Base-by-base conservation (phyloP, 805 yeast species). In the Komagataella ulmi region DNA sequence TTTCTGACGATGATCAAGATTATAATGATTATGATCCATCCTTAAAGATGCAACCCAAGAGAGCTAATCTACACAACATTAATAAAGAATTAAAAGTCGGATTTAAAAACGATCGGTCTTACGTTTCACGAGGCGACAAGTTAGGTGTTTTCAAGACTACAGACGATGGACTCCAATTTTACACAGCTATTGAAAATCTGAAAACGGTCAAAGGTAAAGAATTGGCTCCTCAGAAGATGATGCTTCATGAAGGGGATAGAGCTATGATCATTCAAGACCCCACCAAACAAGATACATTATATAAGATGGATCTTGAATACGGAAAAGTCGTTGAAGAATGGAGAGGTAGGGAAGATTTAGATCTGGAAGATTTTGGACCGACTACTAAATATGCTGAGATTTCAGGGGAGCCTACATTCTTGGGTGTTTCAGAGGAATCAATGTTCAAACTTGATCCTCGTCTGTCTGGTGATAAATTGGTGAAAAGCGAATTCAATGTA, bases 301-400 rank as follows among this genome's bases (percentile, higher is more conserved):
- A 75, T 67, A 77, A 79, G 57, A 77, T 88, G 88, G 97, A 89
- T 67, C 65, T 89, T 49, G 85, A 78, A 60, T 74, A 80, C 53
- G 97, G 96, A 12, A 72, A 81, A 60, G 75, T 89, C 51, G 84
- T 89, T n/a, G 96, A 89, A 62, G 93, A 87, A 61, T 89, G 95
- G 93, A 68, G 74, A 43, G 72, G 85, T 18, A 59, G 63, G 19
- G 72, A 71, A 23, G 75, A 75, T 50, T 55, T 73, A 6, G 71
- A 80, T 17, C 70, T 82, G 24, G 76, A 75, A 17, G 72, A 76
- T 30, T 82, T 80, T 62, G 85, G 83, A 2, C 90, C 95, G 3
- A 72, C 79, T n/a, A 65, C 74, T 50, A 88, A 88, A 65, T 84
- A 82, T 58, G 78, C 87, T 44, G 95, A 85, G 61, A 66, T 83